Percentiles rank a stretch among this genome's conserved stretches.
These are phyloP conservation scores for Neophaeococcomyces aloes DNA, from an alignment of 2,329 filamentous ascomycete genomes.

Conservation along the genomic window DNA sequence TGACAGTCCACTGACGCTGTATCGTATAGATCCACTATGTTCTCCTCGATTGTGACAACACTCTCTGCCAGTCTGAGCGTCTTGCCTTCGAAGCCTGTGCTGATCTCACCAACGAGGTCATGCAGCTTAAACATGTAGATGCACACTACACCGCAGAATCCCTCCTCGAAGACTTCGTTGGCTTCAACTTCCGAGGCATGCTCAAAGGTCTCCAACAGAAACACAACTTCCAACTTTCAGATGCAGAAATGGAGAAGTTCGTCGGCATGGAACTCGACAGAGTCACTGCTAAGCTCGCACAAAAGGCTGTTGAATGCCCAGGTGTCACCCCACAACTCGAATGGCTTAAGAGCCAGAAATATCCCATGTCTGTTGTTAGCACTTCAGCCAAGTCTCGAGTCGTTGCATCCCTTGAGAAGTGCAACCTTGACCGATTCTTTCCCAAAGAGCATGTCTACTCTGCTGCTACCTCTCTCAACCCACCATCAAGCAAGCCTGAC, in stretches of 20 bases:
- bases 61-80: constrained; percentile 82
- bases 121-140: constrained; percentile 53
- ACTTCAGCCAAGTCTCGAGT: constrained; percentile 73
- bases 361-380: constrained; percentile 69
- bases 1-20: background rate
- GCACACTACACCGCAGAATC: constrained; percentile 67
- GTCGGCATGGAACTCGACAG: constrained; percentile 70
- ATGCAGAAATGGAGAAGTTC: constrained; percentile 63
- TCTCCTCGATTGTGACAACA: constrained; percentile 74
- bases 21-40: constrained; percentile 52
- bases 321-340: constrained; percentile 61
- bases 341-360: constrained; percentile 51
- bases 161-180: constrained; percentile 80
- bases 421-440: constrained; percentile 73
- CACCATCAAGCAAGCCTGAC: constrained; percentile 81
- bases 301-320: constrained; percentile 56
- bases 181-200: constrained; percentile 81
- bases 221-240: constrained; percentile 60
- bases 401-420: constrained; percentile 68
- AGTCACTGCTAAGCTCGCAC: constrained; percentile 71
- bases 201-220: constrained; percentile 66
- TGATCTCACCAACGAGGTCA: constrained; percentile 80
- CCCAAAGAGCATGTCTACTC: constrained; percentile 63
- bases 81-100: constrained; percentile 89
- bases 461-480: constrained; percentile 66